Conservation (phyloP, 257 asterid genomes). For the Solanum gracilifrons region DNA sequence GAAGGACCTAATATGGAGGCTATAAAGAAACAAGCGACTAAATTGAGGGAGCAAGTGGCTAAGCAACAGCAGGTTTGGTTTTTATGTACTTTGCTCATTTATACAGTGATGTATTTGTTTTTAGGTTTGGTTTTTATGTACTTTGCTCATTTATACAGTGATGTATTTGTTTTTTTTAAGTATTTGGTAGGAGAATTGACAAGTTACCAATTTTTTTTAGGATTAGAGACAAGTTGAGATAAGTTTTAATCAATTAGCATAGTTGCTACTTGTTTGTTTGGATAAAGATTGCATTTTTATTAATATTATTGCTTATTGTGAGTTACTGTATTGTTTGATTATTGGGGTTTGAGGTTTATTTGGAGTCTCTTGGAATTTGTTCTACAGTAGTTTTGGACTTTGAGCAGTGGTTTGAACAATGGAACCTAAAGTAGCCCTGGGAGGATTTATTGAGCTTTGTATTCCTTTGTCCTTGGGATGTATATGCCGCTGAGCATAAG, state of each 20-base stretch:
- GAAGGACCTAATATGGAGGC: slow-evolving; percentile 48
- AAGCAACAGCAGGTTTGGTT: slow-evolving; percentile 77
- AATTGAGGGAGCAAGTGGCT: slow-evolving; percentile 91
- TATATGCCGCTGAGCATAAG: neutral
- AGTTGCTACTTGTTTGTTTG: neutral
- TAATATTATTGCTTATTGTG: neutral
- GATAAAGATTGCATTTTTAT: neutral
- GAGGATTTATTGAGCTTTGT: neutral
- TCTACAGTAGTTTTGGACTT: neutral
- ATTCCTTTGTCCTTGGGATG: neutral
- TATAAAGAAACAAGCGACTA: slow-evolving; percentile 89
- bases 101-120: neutral
- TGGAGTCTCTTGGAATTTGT: neutral
- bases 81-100: neutral
- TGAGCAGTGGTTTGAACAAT: neutral
- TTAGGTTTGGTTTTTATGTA: slow-evolving; percentile 29
- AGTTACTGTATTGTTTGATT: neutral
- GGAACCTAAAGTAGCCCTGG: neutral
- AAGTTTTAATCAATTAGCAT: neutral
- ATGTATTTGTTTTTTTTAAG: neutral
- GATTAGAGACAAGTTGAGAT: neutral
- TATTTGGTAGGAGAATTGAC: neutral
- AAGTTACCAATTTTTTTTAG: neutral
- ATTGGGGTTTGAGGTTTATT: neutral
- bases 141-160: neutral